Evolutionary conservation across 129 eudicot species (phyloP).

Genomic region (Logfia minima): DNA sequence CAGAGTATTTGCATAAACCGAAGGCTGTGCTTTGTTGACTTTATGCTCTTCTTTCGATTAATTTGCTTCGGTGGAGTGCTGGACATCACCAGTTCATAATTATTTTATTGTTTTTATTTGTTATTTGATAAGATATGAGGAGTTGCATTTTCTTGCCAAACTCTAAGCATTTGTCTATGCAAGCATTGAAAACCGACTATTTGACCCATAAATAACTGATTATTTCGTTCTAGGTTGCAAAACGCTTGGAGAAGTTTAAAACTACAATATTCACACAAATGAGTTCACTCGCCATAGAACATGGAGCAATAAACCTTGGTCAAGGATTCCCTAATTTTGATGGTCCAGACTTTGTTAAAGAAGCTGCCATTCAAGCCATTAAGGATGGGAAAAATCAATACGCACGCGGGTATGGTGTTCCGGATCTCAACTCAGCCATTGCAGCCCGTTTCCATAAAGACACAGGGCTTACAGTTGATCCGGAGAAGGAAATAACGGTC

Average conservation of each 20-base stretch:
- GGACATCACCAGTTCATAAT: background rate
- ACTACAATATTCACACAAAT: slow-evolving; percentile 96
- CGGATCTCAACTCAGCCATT: slow-evolving; percentile 83
- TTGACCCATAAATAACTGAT: background rate
- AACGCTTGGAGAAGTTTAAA: slow-evolving; percentile 94
- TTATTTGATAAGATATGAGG: background rate
- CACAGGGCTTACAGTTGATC: slow-evolving; percentile 69
- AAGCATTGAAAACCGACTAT: background rate
- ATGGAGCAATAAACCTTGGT: slow-evolving; percentile 93
- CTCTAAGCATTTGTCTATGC: background rate
- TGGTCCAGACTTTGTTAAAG: slow-evolving; percentile 96
- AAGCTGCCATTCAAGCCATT: slow-evolving; percentile 92
- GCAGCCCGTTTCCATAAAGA: slow-evolving; percentile 85
- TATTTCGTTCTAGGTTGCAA: slow-evolving; percentile 66
- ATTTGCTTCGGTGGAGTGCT: background rate
- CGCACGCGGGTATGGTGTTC: slow-evolving; percentile 95
- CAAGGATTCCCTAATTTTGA: slow-evolving; percentile 99
- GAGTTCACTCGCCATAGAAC: slow-evolving; percentile 92
- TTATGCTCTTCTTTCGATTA: background rate
- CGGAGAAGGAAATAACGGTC: slow-evolving; percentile 88
- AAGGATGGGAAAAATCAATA: slow-evolving; percentile 90
- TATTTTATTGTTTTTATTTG: background rate
- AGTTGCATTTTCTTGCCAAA: background rate
- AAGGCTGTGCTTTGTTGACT: slow-evolving; percentile 1
- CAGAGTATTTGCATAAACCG: background rate